Base-by-base conservation (phyloP, 2,329 filamentous ascomycete species). In the Raffaelea deltoideospora region DNA sequence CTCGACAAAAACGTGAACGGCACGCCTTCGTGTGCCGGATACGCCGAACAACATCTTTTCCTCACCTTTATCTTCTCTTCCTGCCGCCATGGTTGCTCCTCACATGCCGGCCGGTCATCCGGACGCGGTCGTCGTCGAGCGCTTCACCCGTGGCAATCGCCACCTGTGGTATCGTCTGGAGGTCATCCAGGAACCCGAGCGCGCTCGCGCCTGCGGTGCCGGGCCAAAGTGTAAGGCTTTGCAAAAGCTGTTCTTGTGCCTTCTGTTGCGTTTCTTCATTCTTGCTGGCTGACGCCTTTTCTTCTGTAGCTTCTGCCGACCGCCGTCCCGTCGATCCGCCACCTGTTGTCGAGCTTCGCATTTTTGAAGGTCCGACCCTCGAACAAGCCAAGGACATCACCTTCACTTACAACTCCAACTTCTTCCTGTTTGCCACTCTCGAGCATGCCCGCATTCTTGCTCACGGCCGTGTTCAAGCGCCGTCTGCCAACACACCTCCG, bases 211-310 rank as follows among this genome's bases (percentile, higher is more conserved):
- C 38, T 98, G 90, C 57, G 90, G 90, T 51, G 87, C 86, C 38
- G 90, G 90, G 41, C 85, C 85, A 37, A 96, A 96, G 63, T 93
- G 85, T 93, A 68, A 59, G 79, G n/a, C n/a, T n/a, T n/a, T n/a
- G n/a, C n/a, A n/a, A n/a, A n/a, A n/a, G n/a, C n/a, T 48, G n/a
- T 42, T 35, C 41, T 38, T 20, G 41, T 19, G 14, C 41, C 43
- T 14, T 30, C 2, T 20, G 3, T 27, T 19, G 4, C 17, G 7
- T 24, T 17, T 27, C 15, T 26, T 21, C 15, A 28, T 28, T 31
- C 45, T 38, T 24, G 28, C 37, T 5, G 5, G 22, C 38, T 26
- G 18, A 28, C 37, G 3, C 13, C n/a, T n/a, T n/a, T n/a, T n/a
- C n/a, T n/a, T n/a, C n/a, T 30, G 15, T 47, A 86, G 80, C 81